These are phyloP conservation scores for Schizophyllum commune DNA, from an alignment of 1,284 basidiomycete genomes.

Conservation along the genomic window DNA sequence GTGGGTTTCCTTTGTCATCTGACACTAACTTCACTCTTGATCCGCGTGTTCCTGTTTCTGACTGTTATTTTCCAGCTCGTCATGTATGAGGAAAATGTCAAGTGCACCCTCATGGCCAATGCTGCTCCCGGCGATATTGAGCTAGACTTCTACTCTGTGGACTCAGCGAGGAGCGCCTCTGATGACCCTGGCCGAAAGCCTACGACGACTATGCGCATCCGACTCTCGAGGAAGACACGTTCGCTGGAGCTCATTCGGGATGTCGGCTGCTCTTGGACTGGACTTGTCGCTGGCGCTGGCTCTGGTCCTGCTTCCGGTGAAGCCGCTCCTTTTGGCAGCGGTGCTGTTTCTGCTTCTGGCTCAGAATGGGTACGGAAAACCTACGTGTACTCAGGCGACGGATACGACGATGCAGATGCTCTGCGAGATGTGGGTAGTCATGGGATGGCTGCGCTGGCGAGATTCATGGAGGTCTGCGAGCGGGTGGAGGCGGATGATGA, in stretches of 20 bases:
- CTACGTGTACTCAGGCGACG: neutral
- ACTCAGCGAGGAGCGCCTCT: constrained; percentile 3
- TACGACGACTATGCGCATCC: constrained; percentile 30
- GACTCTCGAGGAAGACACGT: constrained; percentile 30
- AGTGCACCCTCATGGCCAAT: constrained; percentile 49
- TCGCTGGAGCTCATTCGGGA: constrained; percentile 29
- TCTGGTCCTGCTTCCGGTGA: too few relatives aligned
- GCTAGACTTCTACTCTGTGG: constrained; percentile 22
- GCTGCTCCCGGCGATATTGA: constrained; percentile 44
- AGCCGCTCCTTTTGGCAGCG: too few relatives aligned
- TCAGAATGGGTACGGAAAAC: neutral
- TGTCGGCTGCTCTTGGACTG: too few relatives aligned
- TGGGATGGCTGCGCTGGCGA: constrained; percentile 18
- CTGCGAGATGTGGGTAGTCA: constrained; percentile 19
- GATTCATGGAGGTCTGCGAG: constrained; percentile 31
- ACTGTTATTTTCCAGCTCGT: constrained; percentile 29
- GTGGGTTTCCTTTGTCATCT: constrained; percentile 21
- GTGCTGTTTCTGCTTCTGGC: neutral
- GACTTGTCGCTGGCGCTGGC: too few relatives aligned
- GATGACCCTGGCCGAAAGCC: constrained; percentile 6
- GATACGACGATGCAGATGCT: neutral
- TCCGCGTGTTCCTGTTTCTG: neutral
- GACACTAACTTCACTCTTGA: neutral
- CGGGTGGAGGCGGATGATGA: constrained; percentile 19
- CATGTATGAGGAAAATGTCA: constrained; percentile 30